Conservation (phyloP, 495 filamentous ascomycete species). For the Astrocystis sublimbata region DNA sequence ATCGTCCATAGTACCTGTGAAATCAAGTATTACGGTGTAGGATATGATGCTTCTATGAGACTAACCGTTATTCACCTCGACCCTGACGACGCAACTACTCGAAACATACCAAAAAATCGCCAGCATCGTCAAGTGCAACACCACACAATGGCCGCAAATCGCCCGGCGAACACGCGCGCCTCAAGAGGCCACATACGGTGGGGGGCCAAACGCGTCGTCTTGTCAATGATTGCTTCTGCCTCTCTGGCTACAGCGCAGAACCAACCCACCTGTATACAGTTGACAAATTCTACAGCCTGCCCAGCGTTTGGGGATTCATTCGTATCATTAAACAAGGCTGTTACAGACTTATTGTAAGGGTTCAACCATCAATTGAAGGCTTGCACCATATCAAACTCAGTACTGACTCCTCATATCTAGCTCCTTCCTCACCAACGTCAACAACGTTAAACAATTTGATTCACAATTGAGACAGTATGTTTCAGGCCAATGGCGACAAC, state of each 20-base stretch:
- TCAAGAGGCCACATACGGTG: constrained; percentile 17
- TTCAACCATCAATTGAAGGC: neutral
- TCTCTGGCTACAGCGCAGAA: constrained; percentile 37
- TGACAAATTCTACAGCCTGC: constrained; percentile 77
- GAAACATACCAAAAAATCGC: neutral
- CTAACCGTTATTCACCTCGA: neutral
- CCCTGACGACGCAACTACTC: neutral
- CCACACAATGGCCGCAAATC: constrained; percentile 6
- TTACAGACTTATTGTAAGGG: constrained; percentile 77
- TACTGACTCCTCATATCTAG: constrained; percentile 45
- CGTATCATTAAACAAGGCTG: constrained; percentile 67
- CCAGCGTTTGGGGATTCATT: constrained; percentile 80
- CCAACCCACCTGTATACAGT: constrained; percentile 64
- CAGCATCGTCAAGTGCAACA: neutral
- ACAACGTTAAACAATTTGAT: constrained; percentile 77
- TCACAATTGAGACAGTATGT: constrained; percentile 71
- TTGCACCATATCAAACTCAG: neutral
- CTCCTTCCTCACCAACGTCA: constrained; percentile 83
- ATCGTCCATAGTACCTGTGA: neutral
- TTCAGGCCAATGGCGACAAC: constrained; percentile 39
- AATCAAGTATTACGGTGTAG: neutral
- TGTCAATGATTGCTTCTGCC: constrained; percentile 35
- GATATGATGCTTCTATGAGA: constrained; percentile 17
- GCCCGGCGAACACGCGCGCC: constrained; percentile 4
- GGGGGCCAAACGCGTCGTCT: constrained; percentile 20